Base-by-base conservation (phyloP, 306 rosid species). In the Inga oerstediana region DNA sequence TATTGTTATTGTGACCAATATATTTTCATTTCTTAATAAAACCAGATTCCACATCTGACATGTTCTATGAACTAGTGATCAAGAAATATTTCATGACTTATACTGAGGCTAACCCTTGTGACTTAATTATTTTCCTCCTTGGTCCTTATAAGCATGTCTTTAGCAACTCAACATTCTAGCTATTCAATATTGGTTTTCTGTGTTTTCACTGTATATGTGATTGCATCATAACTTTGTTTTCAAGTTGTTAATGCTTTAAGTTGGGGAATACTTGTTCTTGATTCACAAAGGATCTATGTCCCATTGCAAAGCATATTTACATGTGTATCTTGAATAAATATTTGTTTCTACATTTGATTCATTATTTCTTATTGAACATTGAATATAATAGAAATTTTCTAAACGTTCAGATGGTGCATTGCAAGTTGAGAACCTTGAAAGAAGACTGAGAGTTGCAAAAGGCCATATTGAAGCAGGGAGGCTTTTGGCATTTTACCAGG, bases 391-490 rank as follows among this genome's bases (percentile, higher is more conserved):
- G 76, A 80, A 68, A 65, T 69, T 78, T 68, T 86, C 59, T 72
- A 69, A 76, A 69, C 86, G 81, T 44, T 70, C 89, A 96, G 99
- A 86, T 81, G 80, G 86, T 79, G 86, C 84, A 86, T 32, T 82
- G 68, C 77, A 35, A 80, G 65, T 72, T 80, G 90, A 90, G 84
- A 84, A 82, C 82, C 84, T 90, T 74, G 91, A 91, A 86, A 91
- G 86, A 90, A 89, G 92, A 83, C 83, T 90, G 77, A 91, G 89
- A 85, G 74, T 92, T 86, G 97, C 94, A 34, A 97, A 94, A 88
- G 95, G 93, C 80, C 99, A 94, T 82, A 85, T 96, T 88, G 99
- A 96, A 86, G 98, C 94, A 39, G 97, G 97, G 78, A 90, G 99
- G 88, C 98, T 92, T 87, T 89, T 96, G 86, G 91, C 91, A n/a